Evolutionary conservation across 2,329 filamentous ascomycete species (phyloP), one percentile per base, ranked within the genome.

Genomic region (Ceratocystis destructans): DNA sequence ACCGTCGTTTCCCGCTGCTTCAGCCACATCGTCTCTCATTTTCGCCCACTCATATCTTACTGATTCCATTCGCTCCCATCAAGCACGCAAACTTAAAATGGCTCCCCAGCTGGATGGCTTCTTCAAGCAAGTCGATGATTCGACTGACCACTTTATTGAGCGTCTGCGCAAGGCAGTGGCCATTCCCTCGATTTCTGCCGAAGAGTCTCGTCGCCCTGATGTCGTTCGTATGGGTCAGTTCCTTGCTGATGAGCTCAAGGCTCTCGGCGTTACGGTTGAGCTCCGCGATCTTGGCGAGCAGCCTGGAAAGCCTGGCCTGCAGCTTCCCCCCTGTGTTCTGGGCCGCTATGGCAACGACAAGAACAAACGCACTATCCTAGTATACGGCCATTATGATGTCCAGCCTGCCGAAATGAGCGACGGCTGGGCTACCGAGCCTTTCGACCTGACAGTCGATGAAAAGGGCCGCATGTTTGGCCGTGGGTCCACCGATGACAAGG

Each of bases 381-480:
- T 99, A 61, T 99, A 99, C 74, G 94, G 94, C 61, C 94, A 99
- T 80, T 99, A 99, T 79, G 94, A 99, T 75, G 94, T 99, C 45
- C 94, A 99, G 79, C 94, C 94, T 31, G 94, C 94, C 44, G 83
- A 92, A 74, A 89, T 89, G 80, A 89, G 88, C 71, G 94, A 99
- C 72, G 94, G 94, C 70, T 99, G 94, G 94, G 86, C 87, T 65
- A 96, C 93, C 2, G 89, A 97, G 76, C 94, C 94, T 5, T 99
- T 97, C 76, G 86, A 89, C 69, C 82, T 99, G 70, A 88, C 83
- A 33, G 83, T 97, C 67, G 92, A 95, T 74, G 86, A 91, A 70
- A 89, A 96, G 77, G 93, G 87, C 69, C 87, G 92, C 73, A 99
- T 99, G 94, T 96, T 88, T 73, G 94, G 94, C 69, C 89, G 94